A percentile compares a stretch with the other conserved stretches of the same genome.
These are phyloP conservation scores for Eucalyptus guilfoylei DNA, from an alignment of 345 rosid species.

Conservation along the genomic window DNA sequence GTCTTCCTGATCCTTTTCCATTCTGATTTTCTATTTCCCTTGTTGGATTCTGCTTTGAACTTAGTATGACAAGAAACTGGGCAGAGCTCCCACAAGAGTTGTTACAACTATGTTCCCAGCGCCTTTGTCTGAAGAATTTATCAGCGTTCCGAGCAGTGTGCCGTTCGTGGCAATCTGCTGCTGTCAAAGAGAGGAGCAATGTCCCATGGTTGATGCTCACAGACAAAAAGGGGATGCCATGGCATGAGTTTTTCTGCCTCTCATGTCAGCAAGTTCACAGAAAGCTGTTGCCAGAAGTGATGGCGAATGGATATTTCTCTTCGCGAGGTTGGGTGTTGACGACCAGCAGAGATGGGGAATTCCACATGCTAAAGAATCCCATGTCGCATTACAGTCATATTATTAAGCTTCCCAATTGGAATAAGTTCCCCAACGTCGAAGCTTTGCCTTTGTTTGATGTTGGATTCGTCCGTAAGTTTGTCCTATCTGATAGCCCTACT, in stretches of 20 bases:
- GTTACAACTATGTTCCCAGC: not conserved
- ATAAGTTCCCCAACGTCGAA: not conserved
- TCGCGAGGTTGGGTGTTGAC: not conserved
- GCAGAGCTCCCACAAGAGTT: not conserved
- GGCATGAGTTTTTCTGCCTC: not conserved
- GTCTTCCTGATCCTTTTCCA: too few species aligned
- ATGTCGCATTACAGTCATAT: not conserved
- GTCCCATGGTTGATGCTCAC: not conserved
- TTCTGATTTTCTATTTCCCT: not conserved
- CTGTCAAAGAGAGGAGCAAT: not conserved
- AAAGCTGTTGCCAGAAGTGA: not conserved
- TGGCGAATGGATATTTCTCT: not conserved
- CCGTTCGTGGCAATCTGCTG: too few species aligned
- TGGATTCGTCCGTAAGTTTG: not conserved
- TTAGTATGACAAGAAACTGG: not conserved
- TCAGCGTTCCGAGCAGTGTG: too few species aligned
- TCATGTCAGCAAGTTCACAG: not conserved
- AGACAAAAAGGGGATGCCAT: not conserved
- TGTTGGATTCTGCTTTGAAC: not conserved
- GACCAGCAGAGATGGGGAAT: not conserved
- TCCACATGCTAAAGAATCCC: not conserved
- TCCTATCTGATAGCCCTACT: not conserved
- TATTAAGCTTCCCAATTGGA: not conserved
- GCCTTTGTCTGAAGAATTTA: too few species aligned
- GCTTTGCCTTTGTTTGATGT: not conserved